Evolutionary conservation across 257 asterid species (phyloP), one percentile per base, ranked within the genome.

Genomic region (Mitragyna speciosa): DNA sequence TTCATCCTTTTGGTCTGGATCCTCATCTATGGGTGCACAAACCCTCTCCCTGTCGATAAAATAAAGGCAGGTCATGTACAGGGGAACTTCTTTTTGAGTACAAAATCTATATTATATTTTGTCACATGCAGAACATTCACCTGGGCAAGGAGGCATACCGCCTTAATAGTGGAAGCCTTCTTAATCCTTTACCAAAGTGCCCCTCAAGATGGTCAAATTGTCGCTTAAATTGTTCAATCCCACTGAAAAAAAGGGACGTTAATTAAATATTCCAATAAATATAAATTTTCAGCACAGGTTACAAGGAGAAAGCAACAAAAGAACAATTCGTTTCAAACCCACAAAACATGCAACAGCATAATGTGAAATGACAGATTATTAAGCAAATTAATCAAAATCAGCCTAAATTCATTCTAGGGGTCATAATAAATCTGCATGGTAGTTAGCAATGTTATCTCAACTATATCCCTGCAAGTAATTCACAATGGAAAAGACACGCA

Each of bases 131-230:
- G 68, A 75, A 54, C 31, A 59, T 66, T 81, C 84, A 91, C 98
- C 98, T 90, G 68, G 98, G 98, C 85, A 93, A 85, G 41, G 98
- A 93, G 71, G 98, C 95, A 85, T 95, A 93, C 45, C 97, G 94
- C 80, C 98, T 88, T 73, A 88, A 78, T 79, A 87, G 47, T 49
- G 97, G 96, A 84, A 93, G 86, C 75, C 81, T 78, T 85, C 87
- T 89, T 74, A 84, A 83, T 68, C 71, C 87, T 88, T 87, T 92
- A 45, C 95, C 97, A 12, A 80, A 80, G 33, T 88, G 94, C 51
- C 90, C 97, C 90, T 95, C 98, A 2, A 95, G 96, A 17, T 93
- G 92, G 82, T 90, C 87, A 84, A 95, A 95, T 80, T 91, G 95
- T 81, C 91, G 97, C 90, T 92, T 95, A 77, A 95, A 95, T 84